Evolutionary conservation across 805 yeast genomes (phyloP), one percentile per base, ranked within the genome.

Genomic region (Torulaspora microellipsoides): DNA sequence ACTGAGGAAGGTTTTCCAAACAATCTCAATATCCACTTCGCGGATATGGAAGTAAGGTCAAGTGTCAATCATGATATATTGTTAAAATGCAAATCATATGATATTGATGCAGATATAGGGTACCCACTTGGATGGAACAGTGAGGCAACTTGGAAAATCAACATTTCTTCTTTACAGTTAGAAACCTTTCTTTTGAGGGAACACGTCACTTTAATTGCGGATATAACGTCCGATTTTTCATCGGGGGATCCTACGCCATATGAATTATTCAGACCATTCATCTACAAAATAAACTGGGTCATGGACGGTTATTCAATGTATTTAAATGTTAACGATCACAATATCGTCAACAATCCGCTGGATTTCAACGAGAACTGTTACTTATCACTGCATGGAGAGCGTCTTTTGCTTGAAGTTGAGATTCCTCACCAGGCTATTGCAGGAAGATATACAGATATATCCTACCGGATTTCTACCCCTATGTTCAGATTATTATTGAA

Each of bases 21-120:
- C 51, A 60, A 53, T 2, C 49, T 83, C 1, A 59, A 65, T 1
- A 59, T 78, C 1, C 67, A 68, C 14, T 62, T 91, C 27, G 59
- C 62, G 0, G 66, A 70, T 13, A 79, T 85, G 1, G 95, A 85
- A 53, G 61, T 88, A 2, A 67, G 90, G 35, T 72, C 97, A 0
- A 85, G 95, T 45, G 90, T 93, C 1, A 93, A 91, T 53, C 99
- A 93, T 60, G 95, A 87, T 52, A 68, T 88, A 9, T 62, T 89
- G 14, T 76, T 85, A 50, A 70, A 73, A 10, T 84, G 95, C 0
- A 74, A 77, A 15, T 64, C 66, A 8, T 88, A 85, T 55, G 60
- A 58, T 2, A 36, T 89, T 5, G 63, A 67, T 8, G 79, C 83
- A 1, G 75, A 76, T 15, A 66, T 85, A 27, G 80, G 85, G 0